These are phyloP conservation scores for Trametes sp. DNA, from an alignment of 1,284 basidiomycete genomes.

Conservation along the genomic window DNA sequence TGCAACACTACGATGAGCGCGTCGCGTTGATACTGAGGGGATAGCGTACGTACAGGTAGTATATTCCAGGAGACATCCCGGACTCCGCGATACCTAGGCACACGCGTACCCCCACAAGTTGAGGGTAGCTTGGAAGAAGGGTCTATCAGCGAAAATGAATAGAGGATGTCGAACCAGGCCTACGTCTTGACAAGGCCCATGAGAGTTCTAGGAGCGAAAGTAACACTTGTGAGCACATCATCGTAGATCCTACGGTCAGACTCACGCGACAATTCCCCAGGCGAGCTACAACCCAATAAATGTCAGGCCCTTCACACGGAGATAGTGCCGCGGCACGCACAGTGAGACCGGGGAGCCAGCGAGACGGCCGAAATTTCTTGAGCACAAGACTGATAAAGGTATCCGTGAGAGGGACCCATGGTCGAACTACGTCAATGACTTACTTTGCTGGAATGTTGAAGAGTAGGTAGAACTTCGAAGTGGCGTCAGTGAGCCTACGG, in stretches of 20 bases:
- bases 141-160: too few species aligned
- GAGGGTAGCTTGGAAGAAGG: conserved; percentile 59
- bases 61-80: conserved; percentile 72
- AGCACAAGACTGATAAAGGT: conserved; percentile 37
- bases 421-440: conserved; percentile 14
- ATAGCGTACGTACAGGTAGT: conserved; percentile 55
- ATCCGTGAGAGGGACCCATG: not conserved
- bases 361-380: conserved; percentile 45
- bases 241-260: too few species aligned
- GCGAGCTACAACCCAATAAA: conserved; percentile 27
- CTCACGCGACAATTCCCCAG: conserved; percentile 40
- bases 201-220: conserved; percentile 49
- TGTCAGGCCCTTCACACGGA: not conserved
- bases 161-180: too few species aligned
- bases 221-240: too few species aligned
- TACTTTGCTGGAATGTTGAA: conserved; percentile 71
- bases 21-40: not conserved
- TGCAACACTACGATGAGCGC: not conserved
- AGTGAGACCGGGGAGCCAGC: conserved; percentile 44
- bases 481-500: not conserved
- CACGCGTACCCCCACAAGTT: conserved; percentile 65
- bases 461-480: conserved; percentile 62
- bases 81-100: conserved; percentile 73
- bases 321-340: conserved; percentile 18
- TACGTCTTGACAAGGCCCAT: conserved; percentile 74